Percentiles rank a stretch among this genome's conserved stretches.
These are phyloP conservation scores for Pseudocercospora crystallina DNA, from an alignment of 2,329 filamentous ascomycete genomes.

Conservation along the genomic window DNA sequence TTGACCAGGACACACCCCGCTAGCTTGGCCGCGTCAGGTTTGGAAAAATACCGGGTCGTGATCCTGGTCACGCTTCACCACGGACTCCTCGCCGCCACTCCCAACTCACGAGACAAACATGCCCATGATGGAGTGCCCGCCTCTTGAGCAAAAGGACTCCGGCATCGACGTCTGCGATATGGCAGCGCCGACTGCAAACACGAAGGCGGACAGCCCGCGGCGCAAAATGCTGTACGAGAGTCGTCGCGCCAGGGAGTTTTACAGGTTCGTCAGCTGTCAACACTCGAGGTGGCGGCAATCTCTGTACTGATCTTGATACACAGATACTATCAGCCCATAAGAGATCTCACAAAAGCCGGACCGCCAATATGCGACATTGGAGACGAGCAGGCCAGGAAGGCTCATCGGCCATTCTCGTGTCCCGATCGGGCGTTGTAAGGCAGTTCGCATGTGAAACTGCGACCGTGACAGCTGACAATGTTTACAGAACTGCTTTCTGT, in stretches of 20 bases:
- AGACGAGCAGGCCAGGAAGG: constrained; percentile 21
- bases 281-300: not conserved
- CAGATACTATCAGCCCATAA: constrained; percentile 32
- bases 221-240: constrained; percentile 27
- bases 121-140: constrained; percentile 6
- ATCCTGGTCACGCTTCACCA: not conserved
- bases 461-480: not conserved
- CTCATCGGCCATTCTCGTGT: constrained; percentile 29
- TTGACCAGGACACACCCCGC: too few species aligned
- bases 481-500: constrained; percentile 43
- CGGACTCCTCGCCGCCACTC: constrained; percentile 4
- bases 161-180: constrained; percentile 14
- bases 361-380: constrained; percentile 29
- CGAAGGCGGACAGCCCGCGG: constrained; percentile 11
- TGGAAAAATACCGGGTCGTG: too few species aligned
- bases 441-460: not conserved
- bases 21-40: too few species aligned
- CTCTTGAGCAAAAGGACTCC: constrained; percentile 9
- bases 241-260: constrained; percentile 34
- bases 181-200: constrained; percentile 9
- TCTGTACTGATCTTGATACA: not conserved
- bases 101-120: constrained; percentile 5
- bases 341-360: constrained; percentile 27
- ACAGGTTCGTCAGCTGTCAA: constrained; percentile 20
- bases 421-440: constrained; percentile 29